Base-by-base conservation (phyloP, 163 green algal genomes). In the Chlamydomonas reinhardtii region DNA sequence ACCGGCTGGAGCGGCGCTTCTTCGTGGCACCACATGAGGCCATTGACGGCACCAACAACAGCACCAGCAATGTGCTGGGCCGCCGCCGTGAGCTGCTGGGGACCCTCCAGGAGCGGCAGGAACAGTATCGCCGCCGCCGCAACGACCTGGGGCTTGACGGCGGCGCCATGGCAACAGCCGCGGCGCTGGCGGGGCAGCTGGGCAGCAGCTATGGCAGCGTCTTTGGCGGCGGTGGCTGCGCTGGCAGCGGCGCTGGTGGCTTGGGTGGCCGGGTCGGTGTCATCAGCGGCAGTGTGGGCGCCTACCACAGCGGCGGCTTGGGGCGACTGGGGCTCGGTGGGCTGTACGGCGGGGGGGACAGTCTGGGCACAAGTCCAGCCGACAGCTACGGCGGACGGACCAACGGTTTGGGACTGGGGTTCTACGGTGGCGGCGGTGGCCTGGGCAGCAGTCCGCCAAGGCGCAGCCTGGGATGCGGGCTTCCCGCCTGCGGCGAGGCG, bases 21-120 rank as follows among this genome's bases (percentile, higher is more conserved):
- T 85, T 71, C 35, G 32, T 90, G 56, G 77, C 84, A 6, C 89
- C 88, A 19, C 27, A 81, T 14, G 76, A 71, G 68, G 37, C 79
- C 25, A 54, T 92, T 3, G 88, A 90, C 43, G 90, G 90, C 64
- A 76, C 56, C 37, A 73, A 88, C 74, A 93, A 93, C 83, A 90
- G 81, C 88, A 91, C 82, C 73, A 81, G 76, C 56, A 82, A 89
- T 72, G 90, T 85, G 25, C 72, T 84, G 37, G 48, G 65, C 69
- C 76, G 76, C 17, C 64, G 84, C 43, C 31, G 56, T 6, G 73
- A 85, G 66, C 85, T 91, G 85, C 68, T 82, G 65, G 90, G 90
- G 37, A 92, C 85, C 9, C 76, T 93, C 8, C 52, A 75, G 37
- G 82, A 93, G 70, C 85, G 90, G 15, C 77, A 87, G 39, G 76